These are phyloP conservation scores for Aspergillus ustus DNA, from an alignment of 2,329 filamentous ascomycete genomes.

Conservation along the genomic window DNA sequence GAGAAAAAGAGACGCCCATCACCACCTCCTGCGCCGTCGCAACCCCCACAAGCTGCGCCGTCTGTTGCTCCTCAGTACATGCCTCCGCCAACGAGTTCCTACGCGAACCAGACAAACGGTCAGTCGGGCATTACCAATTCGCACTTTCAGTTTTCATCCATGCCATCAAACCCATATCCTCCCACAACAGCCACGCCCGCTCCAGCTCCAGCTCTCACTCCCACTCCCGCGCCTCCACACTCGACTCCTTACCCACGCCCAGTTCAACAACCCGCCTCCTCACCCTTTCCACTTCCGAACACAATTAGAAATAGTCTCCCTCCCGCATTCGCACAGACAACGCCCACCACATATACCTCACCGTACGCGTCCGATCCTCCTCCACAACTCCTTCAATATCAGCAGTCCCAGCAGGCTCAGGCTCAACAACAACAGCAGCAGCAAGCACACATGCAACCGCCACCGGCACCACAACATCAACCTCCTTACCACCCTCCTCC, in stretches of 20 bases:
- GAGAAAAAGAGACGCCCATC: conserved; percentile 57
- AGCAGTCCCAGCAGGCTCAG: conserved; percentile 35
- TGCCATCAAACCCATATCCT: conserved; percentile 39
- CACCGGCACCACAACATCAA: conserved; percentile 29
- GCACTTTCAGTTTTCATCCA: conserved; percentile 45
- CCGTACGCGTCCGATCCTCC: conserved; percentile 47
- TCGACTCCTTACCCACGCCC: conserved; percentile 30
- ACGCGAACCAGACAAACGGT: conserved; percentile 34
- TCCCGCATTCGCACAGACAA: conserved; percentile 42
- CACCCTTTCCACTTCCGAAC: conserved; percentile 42
- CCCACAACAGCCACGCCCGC: conserved; percentile 33
- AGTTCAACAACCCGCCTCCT: conserved; percentile 33
- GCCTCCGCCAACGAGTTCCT: conserved; percentile 38
- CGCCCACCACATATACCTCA: conserved; percentile 45
- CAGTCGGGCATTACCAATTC: conserved; percentile 38
- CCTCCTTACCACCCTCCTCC: conserved; percentile 33
- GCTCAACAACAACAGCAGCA: conserved; percentile 24
- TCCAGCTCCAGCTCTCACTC: conserved; percentile 24
- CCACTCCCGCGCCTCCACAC: conserved; percentile 26
- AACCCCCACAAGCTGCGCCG: conserved; percentile 34
- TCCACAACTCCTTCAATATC: conserved; percentile 37
- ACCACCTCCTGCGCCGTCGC: conserved; percentile 44
- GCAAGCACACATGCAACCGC: conserved; percentile 29
- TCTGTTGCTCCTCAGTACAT: conserved; percentile 40
- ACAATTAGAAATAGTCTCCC: conserved; percentile 46